Evolutionary conservation across 108 stramenopile genomes (phyloP).

Genomic region (Poteriospumella lacustris): DNA sequence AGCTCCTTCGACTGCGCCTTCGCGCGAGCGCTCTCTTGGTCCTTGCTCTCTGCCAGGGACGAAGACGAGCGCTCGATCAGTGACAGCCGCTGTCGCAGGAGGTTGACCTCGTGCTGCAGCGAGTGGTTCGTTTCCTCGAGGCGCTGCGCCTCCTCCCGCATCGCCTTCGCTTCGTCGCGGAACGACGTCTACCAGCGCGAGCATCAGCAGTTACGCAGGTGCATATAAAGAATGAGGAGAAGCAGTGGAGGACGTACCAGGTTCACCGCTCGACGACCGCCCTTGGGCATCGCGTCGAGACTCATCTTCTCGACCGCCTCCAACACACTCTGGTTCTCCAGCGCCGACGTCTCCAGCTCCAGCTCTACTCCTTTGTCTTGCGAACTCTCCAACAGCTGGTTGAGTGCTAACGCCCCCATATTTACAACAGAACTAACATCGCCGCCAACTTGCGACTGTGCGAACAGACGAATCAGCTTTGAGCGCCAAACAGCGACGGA

Average conservation of each 20-base stretch:
- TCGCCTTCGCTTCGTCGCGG: constrained; percentile 15
- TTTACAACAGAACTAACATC: not conserved
- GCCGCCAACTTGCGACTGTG: not conserved
- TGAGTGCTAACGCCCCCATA: constrained; percentile 24
- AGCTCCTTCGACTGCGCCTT: not conserved
- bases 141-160: constrained; percentile 23
- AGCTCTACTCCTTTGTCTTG: constrained; percentile 21
- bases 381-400: constrained; percentile 10
- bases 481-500: not conserved
- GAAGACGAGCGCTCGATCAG: not conserved
- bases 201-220: not conserved
- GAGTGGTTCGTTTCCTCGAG: constrained; percentile 19
- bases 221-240: not conserved
- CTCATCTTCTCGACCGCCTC: constrained; percentile 26
- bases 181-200: not conserved
- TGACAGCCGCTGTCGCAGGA: not conserved
- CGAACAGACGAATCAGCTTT: not conserved
- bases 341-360: not conserved
- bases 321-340: constrained; percentile 11
- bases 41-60: not conserved
- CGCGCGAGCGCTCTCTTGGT: not conserved
- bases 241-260: not conserved
- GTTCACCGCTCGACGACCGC: not conserved
- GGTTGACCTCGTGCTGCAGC: not conserved
- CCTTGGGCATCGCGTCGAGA: not conserved